A percentile compares a stretch with the other conserved stretches of the same genome.
These are phyloP conservation scores for Mallotus japonicus DNA, from an alignment of 441 rosid species.

Conservation along the genomic window DNA sequence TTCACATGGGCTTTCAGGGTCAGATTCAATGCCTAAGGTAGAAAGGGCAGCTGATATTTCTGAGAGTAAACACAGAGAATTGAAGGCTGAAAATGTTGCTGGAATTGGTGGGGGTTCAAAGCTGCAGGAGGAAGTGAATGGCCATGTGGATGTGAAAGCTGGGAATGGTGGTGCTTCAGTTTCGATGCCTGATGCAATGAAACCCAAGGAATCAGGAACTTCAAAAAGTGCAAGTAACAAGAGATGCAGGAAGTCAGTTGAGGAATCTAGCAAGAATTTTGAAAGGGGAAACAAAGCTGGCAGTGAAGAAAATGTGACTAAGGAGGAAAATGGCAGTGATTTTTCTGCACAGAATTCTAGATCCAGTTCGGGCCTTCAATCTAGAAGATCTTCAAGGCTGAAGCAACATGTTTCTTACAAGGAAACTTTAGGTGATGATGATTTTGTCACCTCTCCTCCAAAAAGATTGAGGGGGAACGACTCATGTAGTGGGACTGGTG, in stretches of 20 bases:
- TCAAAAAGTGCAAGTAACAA: slow-evolving; percentile 37
- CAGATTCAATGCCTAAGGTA: slow-evolving; percentile 30
- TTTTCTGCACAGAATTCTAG: slow-evolving; percentile 32
- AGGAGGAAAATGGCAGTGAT: slow-evolving; percentile 31
- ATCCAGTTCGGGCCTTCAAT: slow-evolving; percentile 31
- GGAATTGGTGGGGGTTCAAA: slow-evolving; percentile 20
- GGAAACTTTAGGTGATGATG: slow-evolving; percentile 61
- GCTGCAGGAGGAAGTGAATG: slow-evolving; percentile 11
- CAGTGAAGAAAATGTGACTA: slow-evolving; percentile 34
- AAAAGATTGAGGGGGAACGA: slow-evolving; percentile 32
- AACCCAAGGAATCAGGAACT: slow-evolving; percentile 30
- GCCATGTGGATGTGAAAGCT: slow-evolving; percentile 26
- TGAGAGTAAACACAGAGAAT: slow-evolving; percentile 37
- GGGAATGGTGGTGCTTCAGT: slow-evolving; percentile 30
- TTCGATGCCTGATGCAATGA: slow-evolving; percentile 27
- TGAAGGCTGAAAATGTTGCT: slow-evolving; percentile 29
- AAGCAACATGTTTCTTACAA: slow-evolving; percentile 62
- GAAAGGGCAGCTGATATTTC: slow-evolving; percentile 37
- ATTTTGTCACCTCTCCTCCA: slow-evolving; percentile 26
- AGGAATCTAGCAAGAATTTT: slow-evolving; percentile 53
- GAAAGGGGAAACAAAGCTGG: slow-evolving; percentile 43
- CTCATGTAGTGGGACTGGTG: slow-evolving; percentile 24
- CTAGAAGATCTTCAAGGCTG: slow-evolving; percentile 67
- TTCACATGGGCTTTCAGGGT: slow-evolving; percentile 24
- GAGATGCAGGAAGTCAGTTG: slow-evolving; percentile 45